phyloP scores from a whole-genome alignment of 768 basidiomycete species.

The Amanita phalloides region DNA sequence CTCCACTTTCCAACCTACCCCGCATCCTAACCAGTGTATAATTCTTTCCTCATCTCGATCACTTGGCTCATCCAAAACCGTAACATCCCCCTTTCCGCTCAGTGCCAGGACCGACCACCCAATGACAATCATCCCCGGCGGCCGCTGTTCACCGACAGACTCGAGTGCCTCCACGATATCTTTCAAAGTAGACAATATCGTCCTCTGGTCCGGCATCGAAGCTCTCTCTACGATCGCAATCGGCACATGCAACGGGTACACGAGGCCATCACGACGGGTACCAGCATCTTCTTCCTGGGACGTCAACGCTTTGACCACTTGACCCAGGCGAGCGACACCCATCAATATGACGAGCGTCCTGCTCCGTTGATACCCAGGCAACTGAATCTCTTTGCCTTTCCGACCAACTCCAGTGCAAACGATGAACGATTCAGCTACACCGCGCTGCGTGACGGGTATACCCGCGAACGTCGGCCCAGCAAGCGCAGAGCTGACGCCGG shows the following conservation, averaged over 20 bases:
- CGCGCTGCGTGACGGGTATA: conserved; percentile 93
- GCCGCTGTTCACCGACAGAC: conserved; percentile 73
- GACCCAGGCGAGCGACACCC: conserved; percentile 82
- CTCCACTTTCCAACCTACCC: conserved; percentile 40
- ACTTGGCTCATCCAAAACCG: conserved; percentile 46
- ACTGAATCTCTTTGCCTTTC: conserved; percentile 64
- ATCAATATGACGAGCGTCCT: conserved; percentile 83
- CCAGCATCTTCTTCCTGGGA: conserved; percentile 9
- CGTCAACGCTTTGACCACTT: conserved; percentile 57
- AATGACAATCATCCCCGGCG: conserved; percentile 93
- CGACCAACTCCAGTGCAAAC: conserved; percentile 94
- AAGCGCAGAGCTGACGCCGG: conserved; percentile 83
- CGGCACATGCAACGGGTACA: conserved; percentile 69
- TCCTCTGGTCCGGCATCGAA: conserved; percentile 88
- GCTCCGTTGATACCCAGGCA: conserved; percentile 82
- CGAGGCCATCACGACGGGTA: conserved; percentile 24
- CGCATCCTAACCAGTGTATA: conserved; percentile 48
- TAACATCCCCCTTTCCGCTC: conserved; percentile 60
- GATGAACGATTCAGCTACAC: conserved; percentile 80
- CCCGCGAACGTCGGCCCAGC: conserved; percentile 85
- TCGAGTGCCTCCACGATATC: conserved; percentile 65
- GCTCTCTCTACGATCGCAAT: conserved; percentile 93
- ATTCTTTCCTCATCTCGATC: conserved; percentile 36
- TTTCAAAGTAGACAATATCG: conserved; percentile 66
- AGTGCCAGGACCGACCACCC: conserved; percentile 86